These are phyloP conservation scores for Candida pseudoviswanathii DNA, from an alignment of 1,139 yeast genomes.

Conservation along the genomic window DNA sequence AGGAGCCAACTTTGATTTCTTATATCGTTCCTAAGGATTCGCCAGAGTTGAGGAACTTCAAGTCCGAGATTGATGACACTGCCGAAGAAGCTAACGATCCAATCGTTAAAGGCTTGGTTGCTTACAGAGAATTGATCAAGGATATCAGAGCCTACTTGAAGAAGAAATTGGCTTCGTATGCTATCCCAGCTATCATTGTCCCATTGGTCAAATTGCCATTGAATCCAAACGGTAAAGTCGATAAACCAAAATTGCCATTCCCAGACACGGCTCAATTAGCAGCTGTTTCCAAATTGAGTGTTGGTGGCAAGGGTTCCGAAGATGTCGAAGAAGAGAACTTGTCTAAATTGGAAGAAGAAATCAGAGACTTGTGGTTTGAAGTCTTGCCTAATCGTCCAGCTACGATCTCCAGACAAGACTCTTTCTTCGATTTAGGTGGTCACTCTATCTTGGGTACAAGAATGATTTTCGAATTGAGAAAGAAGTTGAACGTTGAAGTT, in stretches of 20 bases:
- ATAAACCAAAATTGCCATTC: constrained; percentile 94
- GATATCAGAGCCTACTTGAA: constrained; percentile 81
- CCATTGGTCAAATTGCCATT: constrained; percentile 85
- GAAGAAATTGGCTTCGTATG: constrained; percentile 88
- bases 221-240: constrained; percentile 98
- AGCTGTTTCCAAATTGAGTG: constrained; percentile 53
- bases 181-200: constrained; percentile 89
- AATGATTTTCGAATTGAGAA: constrained; percentile 91
- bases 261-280: constrained; percentile 87
- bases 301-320: constrained; percentile 31
- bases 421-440: constrained; percentile 97
- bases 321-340: constrained; percentile 46
- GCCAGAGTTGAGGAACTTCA: constrained; percentile 56
- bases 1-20: constrained; percentile 88
- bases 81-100: constrained; percentile 56
- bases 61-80: constrained; percentile 35
- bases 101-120: constrained; percentile 78
- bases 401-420: constrained; percentile 71
- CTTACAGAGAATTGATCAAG: constrained; percentile 74
- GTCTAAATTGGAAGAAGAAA: constrained; percentile 62
- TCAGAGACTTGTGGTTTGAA: constrained; percentile 82
- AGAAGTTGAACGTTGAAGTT: constrained; percentile 72
- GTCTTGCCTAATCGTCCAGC: constrained; percentile 88
- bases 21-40: constrained; percentile 84
- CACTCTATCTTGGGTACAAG: constrained; percentile 96